These are phyloP conservation scores for Hordeum pubiflorum DNA, from an alignment of 202 grass and related monocot genomes.

Conservation along the genomic window DNA sequence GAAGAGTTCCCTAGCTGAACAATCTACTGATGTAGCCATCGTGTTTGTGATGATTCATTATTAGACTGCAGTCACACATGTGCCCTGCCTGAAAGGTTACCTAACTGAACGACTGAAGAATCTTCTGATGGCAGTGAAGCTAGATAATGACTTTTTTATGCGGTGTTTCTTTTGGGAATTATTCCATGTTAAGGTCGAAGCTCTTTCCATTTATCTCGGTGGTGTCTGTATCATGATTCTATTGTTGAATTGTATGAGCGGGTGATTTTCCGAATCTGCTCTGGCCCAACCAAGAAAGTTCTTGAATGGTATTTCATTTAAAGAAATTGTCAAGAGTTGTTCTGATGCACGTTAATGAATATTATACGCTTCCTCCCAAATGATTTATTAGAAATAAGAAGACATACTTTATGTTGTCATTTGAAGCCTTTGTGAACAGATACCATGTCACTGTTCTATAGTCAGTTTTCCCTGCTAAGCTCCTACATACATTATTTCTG, in stretches of 20 bases:
- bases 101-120: constrained; percentile 9
- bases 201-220: not conserved
- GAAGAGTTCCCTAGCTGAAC: not conserved
- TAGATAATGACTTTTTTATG: not conserved
- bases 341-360: not conserved
- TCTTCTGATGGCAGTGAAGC: not conserved
- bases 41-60: not conserved
- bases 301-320: not conserved
- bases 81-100: not conserved
- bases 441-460: constrained; percentile 4
- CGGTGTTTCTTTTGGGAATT: not conserved
- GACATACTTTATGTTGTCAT: not conserved
- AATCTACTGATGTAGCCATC: not conserved
- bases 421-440: not conserved
- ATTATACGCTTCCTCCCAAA: not conserved
- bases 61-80: not conserved
- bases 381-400: not conserved
- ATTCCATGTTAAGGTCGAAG: not conserved
- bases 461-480: not conserved
- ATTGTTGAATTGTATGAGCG: not conserved
- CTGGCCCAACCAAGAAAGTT: not conserved
- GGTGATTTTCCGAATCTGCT: not conserved
- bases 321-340: not conserved
- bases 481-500: not conserved
- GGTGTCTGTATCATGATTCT: not conserved